Base-by-base conservation (phyloP, 306 rosid species). In the Urtica urens region DNA sequence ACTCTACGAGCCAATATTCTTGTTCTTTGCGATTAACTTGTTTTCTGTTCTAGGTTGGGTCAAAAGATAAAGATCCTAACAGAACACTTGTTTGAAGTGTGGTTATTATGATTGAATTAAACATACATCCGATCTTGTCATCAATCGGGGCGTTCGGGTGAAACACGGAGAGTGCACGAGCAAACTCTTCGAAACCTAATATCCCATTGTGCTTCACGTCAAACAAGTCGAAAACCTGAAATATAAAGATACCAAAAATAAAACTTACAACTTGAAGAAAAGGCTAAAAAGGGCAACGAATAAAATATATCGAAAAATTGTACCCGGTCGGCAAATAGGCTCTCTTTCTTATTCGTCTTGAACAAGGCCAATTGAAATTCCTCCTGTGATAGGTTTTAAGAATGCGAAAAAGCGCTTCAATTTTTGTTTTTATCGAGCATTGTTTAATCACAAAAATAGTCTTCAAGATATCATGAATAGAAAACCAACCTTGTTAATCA, bases 121-220 rank as follows among this genome's bases (percentile, higher is more conserved):
- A 77, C 82, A 23, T 92, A 92, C 96, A 92, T 55, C 79, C 99
- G 44, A 92, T 77, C 77, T 92, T 90, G 60, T 85, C 93, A 11
- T 90, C 99, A 41, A 81, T 75, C 0, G 94, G 99, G 65, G 99
- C 99, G 58, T 85, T 90, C 2, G 99, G 99, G 64, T 90, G 99
- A 72, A 90, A 90, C 34, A 90, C 94, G 0, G 99, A 90, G 53
- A 90, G 77, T 29, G 99, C 94, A 8, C 87, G 95, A 31, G 99
- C 99, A 69, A 90, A 90, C 82, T 85, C 99, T 71, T 90, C 99
- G 53, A 90, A 90, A 39, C 94, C 99, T 14, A 90, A 74, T 59
- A 90, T 85, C 54, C 99, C 99, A 73, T 90, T 85, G 78, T 90
- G 99, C 74, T 85, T 90, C 47, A 93, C 82, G 60, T 90, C 99